Evolutionary conservation across 371 early-diverging fungal genomes (phyloP).

Genomic region (Neoconidiobolus thromboides): DNA sequence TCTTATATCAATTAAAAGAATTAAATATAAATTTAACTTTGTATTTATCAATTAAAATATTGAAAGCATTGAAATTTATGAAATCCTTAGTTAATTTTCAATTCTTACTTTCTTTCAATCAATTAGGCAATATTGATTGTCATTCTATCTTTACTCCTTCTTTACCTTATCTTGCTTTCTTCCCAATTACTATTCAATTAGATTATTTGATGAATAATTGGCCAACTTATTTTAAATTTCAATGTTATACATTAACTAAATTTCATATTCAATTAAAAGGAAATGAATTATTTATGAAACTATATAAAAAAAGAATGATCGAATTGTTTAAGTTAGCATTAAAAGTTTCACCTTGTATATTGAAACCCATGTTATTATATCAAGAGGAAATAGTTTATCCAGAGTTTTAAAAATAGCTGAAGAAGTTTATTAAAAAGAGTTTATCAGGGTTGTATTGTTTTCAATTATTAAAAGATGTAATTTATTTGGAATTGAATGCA

Average conservation of each 20-base stretch:
- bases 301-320: no score
- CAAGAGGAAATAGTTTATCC: no score
- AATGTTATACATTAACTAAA: neutral
- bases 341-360: no score
- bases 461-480: no score
- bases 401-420: no score
- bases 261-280: neutral
- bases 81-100: neutral
- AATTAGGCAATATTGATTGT: neutral
- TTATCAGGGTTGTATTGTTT: no score
- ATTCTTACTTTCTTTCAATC: neutral
- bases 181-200: neutral
- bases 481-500: no score
- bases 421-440: no score
- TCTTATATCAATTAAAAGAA: neutral
- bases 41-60: neutral
- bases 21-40: neutral
- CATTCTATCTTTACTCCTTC: neutral
- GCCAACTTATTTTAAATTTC: neutral
- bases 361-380: no score
- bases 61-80: neutral
- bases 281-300: neutral
- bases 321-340: no score
- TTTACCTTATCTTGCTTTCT: conserved; percentile 2
- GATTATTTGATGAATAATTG: neutral